Conservation (phyloP, 257 asterid species). For the Solanum clarkiae region DNA sequence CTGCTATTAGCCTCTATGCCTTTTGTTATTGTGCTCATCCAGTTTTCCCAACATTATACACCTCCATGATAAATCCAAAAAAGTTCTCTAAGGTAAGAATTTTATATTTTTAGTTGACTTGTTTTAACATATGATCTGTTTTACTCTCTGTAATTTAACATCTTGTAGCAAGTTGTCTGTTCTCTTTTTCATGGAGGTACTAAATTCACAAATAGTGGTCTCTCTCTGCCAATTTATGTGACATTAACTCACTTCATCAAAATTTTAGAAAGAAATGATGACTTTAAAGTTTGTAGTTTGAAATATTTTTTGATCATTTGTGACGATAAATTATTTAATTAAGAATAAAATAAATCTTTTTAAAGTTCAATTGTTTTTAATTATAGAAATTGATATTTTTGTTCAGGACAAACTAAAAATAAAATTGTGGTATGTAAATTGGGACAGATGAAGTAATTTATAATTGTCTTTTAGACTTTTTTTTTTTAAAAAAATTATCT, state of each 20-base stretch:
- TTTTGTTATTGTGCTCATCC: conserved; percentile 97
- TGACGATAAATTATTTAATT: not conserved
- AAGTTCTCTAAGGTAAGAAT: conserved; percentile 64
- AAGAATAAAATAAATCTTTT: no score
- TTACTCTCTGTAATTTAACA: not conserved
- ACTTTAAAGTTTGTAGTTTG: not conserved
- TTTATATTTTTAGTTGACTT: no score
- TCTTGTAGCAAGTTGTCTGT: not conserved
- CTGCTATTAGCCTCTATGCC: conserved; percentile 67
- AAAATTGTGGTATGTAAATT: not conserved
- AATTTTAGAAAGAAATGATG: not conserved
- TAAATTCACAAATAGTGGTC: not conserved
- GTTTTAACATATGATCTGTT: not conserved
- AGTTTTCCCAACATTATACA: conserved; percentile 74
- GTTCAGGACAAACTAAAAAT: not conserved
- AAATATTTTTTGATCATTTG: not conserved
- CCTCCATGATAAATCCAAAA: conserved; percentile 60
- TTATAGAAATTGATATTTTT: not conserved
- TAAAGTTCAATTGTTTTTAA: not conserved
- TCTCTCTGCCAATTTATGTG: not conserved
- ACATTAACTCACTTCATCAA: not conserved
- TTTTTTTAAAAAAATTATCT: no score
- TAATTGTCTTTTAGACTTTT: no score
- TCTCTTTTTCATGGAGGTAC: not conserved
- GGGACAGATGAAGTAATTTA: no score